Evolutionary conservation across 768 basidiomycete species (phyloP), one percentile per base, ranked within the genome.

Genomic region (Boletus eberwhitei): DNA sequence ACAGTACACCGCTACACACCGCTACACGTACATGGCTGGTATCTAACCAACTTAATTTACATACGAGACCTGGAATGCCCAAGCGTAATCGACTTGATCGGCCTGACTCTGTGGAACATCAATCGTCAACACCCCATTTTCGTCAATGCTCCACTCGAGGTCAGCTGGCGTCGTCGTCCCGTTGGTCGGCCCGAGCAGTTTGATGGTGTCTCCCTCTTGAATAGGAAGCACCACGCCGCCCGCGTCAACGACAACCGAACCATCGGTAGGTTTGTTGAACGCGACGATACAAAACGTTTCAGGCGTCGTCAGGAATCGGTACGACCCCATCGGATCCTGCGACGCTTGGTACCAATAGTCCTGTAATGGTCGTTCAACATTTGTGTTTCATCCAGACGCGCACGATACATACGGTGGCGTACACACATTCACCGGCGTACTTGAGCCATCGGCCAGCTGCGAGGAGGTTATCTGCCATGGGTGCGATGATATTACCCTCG

Each of bases 391-490:
- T 31, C 32, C 24, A 9, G 17, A 35, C 3, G 2, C 5, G 8
- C 5, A 45, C 14, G 50, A 26, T 2, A 70, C 77, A 13, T 54
- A 80, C 82, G 6, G 82, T 82, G 29, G 72, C 75, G 49, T 82
- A 84, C 8, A 84, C 73, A 35, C 81, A 84, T 1, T 73, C 68
- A 14, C 82, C 80, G 2, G 77, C 73, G 41, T 77, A 75, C 39
- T 73, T 69, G 50, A 84, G 66, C 83, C 82, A 84, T 40, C 55
- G 58, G 0, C 82, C 83, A 17, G 79, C 78, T n/a, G 74, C 78
- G 6, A 77, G 71, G 31, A 84, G 70, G 36, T 77, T 75, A 3
- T 79, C 59, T 39, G 64, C 68, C 75, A 81, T 79, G 0, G 79
- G 75, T 8, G 67, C 67, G 40, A 82, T 77, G 34, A 83, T 80